A percentile compares a stretch with the other conserved stretches of the same genome.
phyloP scores from a whole-genome alignment of 441 rosid genomes.

The Arabidopsis hybrid region DNA sequence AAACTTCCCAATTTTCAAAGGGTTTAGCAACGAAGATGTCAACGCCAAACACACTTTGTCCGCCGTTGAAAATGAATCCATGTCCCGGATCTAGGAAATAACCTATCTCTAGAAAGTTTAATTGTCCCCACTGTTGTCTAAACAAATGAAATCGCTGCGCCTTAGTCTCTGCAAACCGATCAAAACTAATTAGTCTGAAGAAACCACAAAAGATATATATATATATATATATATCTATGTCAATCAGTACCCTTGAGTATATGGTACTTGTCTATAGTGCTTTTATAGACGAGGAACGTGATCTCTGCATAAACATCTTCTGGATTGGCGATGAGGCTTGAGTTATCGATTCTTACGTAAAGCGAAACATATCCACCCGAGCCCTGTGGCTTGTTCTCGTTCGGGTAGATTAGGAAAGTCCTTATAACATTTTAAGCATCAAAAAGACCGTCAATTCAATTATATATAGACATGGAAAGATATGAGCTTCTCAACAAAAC shows the following conservation, averaged over 20 bases:
- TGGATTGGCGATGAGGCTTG: constrained; percentile 9
- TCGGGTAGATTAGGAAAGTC: constrained; percentile 36
- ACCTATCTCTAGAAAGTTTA: constrained; percentile 1
- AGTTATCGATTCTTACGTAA: constrained; percentile 20
- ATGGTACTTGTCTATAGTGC: constrained; percentile 27
- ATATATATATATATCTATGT: background rate
- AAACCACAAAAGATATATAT: background rate
- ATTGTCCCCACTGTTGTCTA: constrained; percentile 27
- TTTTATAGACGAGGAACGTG: constrained; percentile 30
- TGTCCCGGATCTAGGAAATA: background rate
- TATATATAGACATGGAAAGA: too few relatives aligned
- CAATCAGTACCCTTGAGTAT: constrained; percentile 18
- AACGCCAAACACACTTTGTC: constrained; percentile 38
- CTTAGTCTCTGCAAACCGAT: constrained; percentile 27
- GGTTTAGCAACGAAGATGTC: constrained; percentile 30
- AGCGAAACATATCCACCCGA: constrained; percentile 10
- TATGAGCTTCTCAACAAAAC: too few relatives aligned
- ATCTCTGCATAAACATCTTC: constrained; percentile 33
- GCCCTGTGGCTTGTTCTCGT: background rate
- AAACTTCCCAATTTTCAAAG: constrained; percentile 29
- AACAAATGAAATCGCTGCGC: constrained; percentile 35
- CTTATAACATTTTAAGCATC: constrained; percentile 10
- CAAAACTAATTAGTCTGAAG: constrained; percentile 14
- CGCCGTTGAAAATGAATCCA: constrained; percentile 37
- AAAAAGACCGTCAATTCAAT: too few relatives aligned